phyloP scores from a whole-genome alignment of 768 basidiomycete genomes.

The Kwoniella heveanensis region DNA sequence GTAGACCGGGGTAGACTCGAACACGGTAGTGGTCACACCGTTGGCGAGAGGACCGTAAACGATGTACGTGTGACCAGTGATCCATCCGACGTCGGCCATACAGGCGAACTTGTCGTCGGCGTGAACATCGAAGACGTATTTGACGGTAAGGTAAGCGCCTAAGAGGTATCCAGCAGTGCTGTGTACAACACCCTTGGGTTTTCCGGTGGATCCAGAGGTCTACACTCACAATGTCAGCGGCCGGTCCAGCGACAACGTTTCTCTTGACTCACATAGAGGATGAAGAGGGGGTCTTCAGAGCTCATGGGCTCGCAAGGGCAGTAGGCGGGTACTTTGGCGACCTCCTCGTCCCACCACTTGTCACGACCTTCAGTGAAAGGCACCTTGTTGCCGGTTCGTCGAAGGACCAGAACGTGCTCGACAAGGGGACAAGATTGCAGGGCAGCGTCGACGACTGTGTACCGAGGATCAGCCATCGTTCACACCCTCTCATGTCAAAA shows the following conservation, averaged over 20 bases:
- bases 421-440: conserved; percentile 80
- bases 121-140: conserved; percentile 97
- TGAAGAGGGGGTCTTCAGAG: conserved; percentile 95
- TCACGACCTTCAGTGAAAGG: conserved; percentile 82
- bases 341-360: conserved; percentile 96
- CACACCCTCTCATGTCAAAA: background rate
- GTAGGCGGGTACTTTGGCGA: conserved; percentile 76
- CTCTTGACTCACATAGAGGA: conserved; percentile 79
- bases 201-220: conserved; percentile 93
- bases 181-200: conserved; percentile 92
- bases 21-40: conserved; percentile 65
- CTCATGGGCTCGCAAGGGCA: conserved; percentile 86
- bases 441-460: conserved; percentile 81
- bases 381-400: conserved; percentile 80
- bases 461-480: conserved; percentile 4
- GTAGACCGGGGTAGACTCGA: conserved; percentile 96
- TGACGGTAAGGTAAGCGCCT: conserved; percentile 85
- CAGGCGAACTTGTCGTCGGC: conserved; percentile 94
- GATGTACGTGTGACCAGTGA: conserved; percentile 96
- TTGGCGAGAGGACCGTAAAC: conserved; percentile 82
- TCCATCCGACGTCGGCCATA: conserved; percentile 99
- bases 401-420: conserved; percentile 86
- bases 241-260: no score
- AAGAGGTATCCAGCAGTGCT: conserved; percentile 72
- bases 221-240: conserved; percentile 49